Base-by-base conservation (phyloP, 805 yeast species). In the Jamesozyma gamospora region DNA sequence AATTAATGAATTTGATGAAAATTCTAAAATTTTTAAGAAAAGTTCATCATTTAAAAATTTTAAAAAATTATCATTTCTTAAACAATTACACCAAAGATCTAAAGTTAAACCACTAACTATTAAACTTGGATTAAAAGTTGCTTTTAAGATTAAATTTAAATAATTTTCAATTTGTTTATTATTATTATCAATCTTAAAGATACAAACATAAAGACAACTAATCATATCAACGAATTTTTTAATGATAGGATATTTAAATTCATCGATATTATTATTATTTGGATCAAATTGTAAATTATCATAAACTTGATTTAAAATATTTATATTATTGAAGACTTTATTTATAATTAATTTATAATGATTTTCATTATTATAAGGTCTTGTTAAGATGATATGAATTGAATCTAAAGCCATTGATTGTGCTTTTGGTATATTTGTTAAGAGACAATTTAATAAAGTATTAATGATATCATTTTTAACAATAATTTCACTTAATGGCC, bases 161-260 rank as follows among this genome's bases (percentile, higher is more conserved):
- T 85, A 92, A 37, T 72, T 75, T 25, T 69, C 69, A 6, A 83
- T 65, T 53, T 84, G 94, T 2, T 67, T 60, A 17, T 72, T 73
- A 35, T 49, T 42, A 37, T 62, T 56, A 10, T 62, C 65, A 4
- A 72, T 67, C 47, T 74, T 81, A 43, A 88, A 69, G 18, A 92
- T 94, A 38, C 62, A 59, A 26, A 56, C 53, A 39, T 59, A 59
- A 2, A 59, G 48, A 38, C 64, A 59, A 47, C 61, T 58, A 27
- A 88, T 76, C 85, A 90, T 82, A 56, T 92, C 98, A 4, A 88
- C 95, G 13, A 90, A 72, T 62, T 90, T 90, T 58, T 92, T 92
- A 45, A 84, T 64, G 42, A 90, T 71, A 1, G 94, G 79, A 57
- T 92, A 92, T 28, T 75, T 70, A 41, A 73, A 74, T 50, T 87